phyloP scores from a whole-genome alignment of 2,329 filamentous ascomycete genomes.

The Sphaerulina vaccinii region DNA sequence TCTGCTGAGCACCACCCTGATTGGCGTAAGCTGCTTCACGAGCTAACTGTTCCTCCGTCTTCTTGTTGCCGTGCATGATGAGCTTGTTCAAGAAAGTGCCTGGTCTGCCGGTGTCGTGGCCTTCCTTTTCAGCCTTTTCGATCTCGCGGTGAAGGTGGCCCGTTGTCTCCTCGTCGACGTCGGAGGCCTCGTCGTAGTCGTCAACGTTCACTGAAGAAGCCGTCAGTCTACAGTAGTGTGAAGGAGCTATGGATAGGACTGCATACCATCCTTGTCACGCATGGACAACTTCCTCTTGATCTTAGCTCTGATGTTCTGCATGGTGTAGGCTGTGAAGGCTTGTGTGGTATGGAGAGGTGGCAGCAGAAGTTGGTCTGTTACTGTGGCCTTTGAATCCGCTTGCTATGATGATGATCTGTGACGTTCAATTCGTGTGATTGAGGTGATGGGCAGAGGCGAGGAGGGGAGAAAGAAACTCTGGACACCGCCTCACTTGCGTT shows the following conservation, averaged over 20 bases:
- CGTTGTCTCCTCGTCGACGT: conserved; percentile 40
- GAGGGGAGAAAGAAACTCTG: not conserved
- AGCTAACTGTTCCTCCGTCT: conserved; percentile 40
- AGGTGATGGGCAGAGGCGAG: not conserved
- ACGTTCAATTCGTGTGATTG: not conserved
- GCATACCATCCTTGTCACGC: conserved; percentile 39
- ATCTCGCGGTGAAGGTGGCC: conserved; percentile 39
- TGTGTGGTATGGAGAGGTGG: conserved; percentile 7
- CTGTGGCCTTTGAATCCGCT: too few species aligned
- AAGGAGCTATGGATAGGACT: not conserved
- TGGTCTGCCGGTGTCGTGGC: conserved; percentile 36
- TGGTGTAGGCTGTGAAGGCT: conserved; percentile 24
- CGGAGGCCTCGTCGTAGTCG: conserved; percentile 34
- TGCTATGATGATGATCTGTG: conserved; percentile 7
- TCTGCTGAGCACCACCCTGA: conserved; percentile 8
- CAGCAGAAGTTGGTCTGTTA: not conserved
- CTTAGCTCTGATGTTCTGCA: conserved; percentile 39
- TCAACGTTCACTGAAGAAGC: conserved; percentile 29
- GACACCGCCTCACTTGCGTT: not conserved
- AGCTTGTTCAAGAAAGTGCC: conserved; percentile 41
- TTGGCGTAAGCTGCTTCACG: conserved; percentile 21
- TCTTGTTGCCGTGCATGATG: conserved; percentile 41
- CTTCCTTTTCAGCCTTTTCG: conserved; percentile 36
- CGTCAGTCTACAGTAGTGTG: conserved; percentile 6
- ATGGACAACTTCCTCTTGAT: conserved; percentile 40